Evolutionary conservation across 805 yeast species (phyloP), one percentile per base, ranked within the genome.

Genomic region (Maudiozyma turicensis): DNA sequence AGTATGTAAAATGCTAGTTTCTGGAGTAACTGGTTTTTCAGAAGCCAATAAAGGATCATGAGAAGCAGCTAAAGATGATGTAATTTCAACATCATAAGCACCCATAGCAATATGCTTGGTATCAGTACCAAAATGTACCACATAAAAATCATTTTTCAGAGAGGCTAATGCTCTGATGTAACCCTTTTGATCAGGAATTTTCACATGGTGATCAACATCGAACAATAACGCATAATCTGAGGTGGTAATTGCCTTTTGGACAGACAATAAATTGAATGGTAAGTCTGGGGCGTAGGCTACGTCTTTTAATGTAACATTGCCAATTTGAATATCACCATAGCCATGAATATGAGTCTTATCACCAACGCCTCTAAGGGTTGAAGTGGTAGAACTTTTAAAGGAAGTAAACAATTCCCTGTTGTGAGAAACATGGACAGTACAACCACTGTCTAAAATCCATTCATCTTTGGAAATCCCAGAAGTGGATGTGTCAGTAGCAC

Each of bases 111-210:
- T 40, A 20, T 34, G 34, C 5, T 32, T 43, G 3, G 34, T 8
- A 5, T 15, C 9, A 9, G 34, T 8, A 9, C 13, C 13, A 9
- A 15, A 11, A 14, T 32, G 13, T 2, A 33, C 13, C 7, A 43
- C 39, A 33, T 43, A 43, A 1, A 32, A 13, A 6, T 38, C 38
- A 33, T 33, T 20, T 26, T 33, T 8, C 72, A 51, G 14, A 34
- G 38, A 13, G 11, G 38, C 11, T 11, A 34, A 34, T 10, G n/a
- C 14, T 10, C 7, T 7, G n/a, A 34, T 34, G 11, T 34, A 13
- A 9, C 38, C n/a, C 6, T 13, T 34, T 13, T 13, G n/a, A 34
- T 13, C 7, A 7, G 8, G n/a, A 2, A 34, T 14, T 34, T 6
- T 13, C 7, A 9, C n/a, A 34, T 20, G 26, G 26, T 6, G 7